These are phyloP conservation scores for Corchorus olitorius DNA, from an alignment of 345 rosid species.

Conservation along the genomic window DNA sequence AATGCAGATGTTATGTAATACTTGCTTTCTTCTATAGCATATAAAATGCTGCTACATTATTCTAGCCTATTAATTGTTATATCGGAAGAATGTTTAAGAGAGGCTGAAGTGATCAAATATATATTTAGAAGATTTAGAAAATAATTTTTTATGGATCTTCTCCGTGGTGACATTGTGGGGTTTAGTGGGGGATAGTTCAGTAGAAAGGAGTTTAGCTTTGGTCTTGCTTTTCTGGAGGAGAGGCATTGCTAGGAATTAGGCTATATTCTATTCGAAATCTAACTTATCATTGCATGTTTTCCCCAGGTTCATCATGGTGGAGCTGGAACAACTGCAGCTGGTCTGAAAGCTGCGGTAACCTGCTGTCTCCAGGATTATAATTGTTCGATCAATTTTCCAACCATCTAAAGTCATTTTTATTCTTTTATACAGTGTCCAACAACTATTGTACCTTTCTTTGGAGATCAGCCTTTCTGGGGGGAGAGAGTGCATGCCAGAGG, in stretches of 20 bases:
- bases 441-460: conserved; percentile 89
- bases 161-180: background rate
- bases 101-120: background rate
- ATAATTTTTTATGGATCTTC: background rate
- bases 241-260: too few relatives aligned
- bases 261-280: background rate
- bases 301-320: conserved; percentile 97
- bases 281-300: conserved; percentile 19
- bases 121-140: background rate
- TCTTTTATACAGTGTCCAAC: conserved; percentile 72
- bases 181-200: background rate
- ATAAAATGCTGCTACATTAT: background rate
- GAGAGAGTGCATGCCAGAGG: conserved; percentile 83
- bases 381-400: background rate
- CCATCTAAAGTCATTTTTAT: background rate
- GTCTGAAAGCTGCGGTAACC: conserved; percentile 86
- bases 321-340: conserved; percentile 98
- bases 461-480: conserved; percentile 99
- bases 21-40: background rate
- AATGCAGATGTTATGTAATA: background rate
- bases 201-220: background rate
- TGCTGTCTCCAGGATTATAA: background rate
- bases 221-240: background rate
- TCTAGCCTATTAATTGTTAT: background rate
- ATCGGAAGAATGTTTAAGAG: background rate